Evolutionary conservation across 2,329 filamentous ascomycete genomes (phyloP).

Genomic region (Aureobasidium musti): DNA sequence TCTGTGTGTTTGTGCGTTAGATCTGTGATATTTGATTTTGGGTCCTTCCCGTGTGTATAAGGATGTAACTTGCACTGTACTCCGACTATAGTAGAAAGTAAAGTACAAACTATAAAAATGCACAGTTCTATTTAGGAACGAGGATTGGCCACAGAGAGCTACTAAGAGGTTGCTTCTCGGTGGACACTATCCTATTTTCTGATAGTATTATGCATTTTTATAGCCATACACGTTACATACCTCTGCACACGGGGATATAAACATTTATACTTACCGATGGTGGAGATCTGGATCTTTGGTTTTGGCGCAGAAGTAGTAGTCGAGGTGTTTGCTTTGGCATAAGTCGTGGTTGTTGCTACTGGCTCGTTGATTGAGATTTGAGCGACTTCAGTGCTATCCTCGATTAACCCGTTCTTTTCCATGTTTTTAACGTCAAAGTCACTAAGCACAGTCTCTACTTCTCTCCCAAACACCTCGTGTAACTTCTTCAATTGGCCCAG

Average conservation of each 20-base stretch:
- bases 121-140: no score
- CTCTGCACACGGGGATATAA: no score
- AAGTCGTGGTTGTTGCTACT: background rate
- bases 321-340: background rate
- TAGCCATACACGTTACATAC: no score
- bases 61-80: no score
- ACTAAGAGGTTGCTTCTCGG: no score
- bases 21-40: no score
- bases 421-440: slow-evolving; percentile 63
- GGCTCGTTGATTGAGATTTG: background rate
- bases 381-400: slow-evolving; percentile 20
- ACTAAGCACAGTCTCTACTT: slow-evolving; percentile 63
- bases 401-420: slow-evolving; percentile 35
- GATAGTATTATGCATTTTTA: no score
- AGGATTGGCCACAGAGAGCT: no score
- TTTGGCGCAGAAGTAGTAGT: background rate
- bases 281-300: slow-evolving; percentile 12
- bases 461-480: slow-evolving; percentile 47
- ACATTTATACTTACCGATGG: slow-evolving; percentile 15
- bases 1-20: slow-evolving; percentile 31
- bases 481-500: slow-evolving; percentile 59
- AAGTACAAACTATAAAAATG: no score
- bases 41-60: no score
- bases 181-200: no score
- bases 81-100: no score